Evolutionary conservation across 805 yeast genomes (phyloP).

Genomic region (Cyberlindnera mycetangii): DNA sequence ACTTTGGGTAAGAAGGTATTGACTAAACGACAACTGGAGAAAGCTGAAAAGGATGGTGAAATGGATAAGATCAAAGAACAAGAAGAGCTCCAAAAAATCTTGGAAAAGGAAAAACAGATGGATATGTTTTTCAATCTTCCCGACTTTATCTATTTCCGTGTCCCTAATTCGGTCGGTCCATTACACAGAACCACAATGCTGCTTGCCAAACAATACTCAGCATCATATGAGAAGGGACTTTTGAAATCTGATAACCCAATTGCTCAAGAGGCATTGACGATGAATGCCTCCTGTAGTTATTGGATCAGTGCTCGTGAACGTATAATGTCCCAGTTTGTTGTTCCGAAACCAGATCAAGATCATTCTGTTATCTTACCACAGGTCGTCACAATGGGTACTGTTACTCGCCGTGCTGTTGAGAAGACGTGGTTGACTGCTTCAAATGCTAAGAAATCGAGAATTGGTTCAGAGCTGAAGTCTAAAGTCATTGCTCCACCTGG

Average conservation of each 20-base stretch:
- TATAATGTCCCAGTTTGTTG: conserved; percentile 81
- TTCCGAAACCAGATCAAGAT: conserved; percentile 43
- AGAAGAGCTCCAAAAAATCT: conserved; percentile 1
- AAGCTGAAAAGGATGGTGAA: conserved; percentile 5
- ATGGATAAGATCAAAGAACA: conserved; percentile 3
- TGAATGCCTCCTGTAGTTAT: conserved; percentile 79
- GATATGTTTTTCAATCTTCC: conserved; percentile 14
- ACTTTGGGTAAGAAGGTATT: conserved; percentile 12
- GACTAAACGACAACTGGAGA: conserved; percentile 11
- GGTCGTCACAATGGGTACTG: conserved; percentile 91
- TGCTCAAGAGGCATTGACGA: conserved; percentile 75
- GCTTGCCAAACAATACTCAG: conserved; percentile 71
- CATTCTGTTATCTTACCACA: conserved; percentile 69
- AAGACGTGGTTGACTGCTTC: conserved; percentile 98
- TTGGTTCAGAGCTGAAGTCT: conserved; percentile 93
- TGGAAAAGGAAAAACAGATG: conserved; percentile 3
- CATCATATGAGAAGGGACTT: conserved; percentile 69
- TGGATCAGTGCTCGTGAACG: conserved; percentile 92
- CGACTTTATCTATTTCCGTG: conserved; percentile 47
- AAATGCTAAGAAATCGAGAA: conserved; percentile 78
- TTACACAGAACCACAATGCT: conserved; percentile 67
- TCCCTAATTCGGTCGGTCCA: conserved; percentile 90
- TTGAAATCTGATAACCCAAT: conserved; percentile 66
- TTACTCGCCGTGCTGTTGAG: conserved; percentile 94
- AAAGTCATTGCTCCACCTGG: conserved; percentile 85